Evolutionary conservation across 2,329 filamentous ascomycete genomes (phyloP), one percentile per base, ranked within the genome.

Genomic region (Neocucurbitaria cava): DNA sequence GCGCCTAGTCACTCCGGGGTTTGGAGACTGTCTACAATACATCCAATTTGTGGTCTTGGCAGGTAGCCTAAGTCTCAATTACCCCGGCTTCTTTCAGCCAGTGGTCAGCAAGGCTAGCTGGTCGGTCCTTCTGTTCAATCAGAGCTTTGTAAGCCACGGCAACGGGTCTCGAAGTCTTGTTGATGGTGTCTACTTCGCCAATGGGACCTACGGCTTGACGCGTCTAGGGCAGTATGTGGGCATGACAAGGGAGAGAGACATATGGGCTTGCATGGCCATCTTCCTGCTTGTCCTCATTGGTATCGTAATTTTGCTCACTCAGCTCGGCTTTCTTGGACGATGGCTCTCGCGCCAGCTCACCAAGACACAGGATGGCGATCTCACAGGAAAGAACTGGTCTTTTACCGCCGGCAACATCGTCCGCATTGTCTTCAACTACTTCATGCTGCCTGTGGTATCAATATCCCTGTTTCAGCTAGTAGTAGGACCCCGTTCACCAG

Each of bases 11-110:
- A 99, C 95, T 0, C 95, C 95, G 5, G 95, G 95, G 0, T 98
- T 99, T 72, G 92, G 92, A 6, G 95, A 99, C 72, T 99, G 95
- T 70, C 82, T 99, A 50, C 93, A 98, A 76, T 98, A 99, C 74
- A 90, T 99, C 17, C 95, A 99, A 72, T 99, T 96, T 66, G 83
- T 95, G 49, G 88, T 91, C 20, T 79, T 99, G 54, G 95, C 92
- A 0, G 94, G 94, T n/a, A 88, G 89, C 33, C 81, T 99, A 53
- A 92, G 89, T 7, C 81, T 99, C 59, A 87, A 89, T 63, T 99
- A 98, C 69, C 95, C 95, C 0, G 95, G 95, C 10, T 99, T 90
- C 72, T 99, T 92, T 73, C 94, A 96, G 72, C 95, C 95, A 4
- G 89, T 92, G 7, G 86, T 94, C 52, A 96, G 93, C 74, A 91